Conservation (phyloP, 495 filamentous ascomycete genomes). For the Trichodelitschia bisporula region DNA sequence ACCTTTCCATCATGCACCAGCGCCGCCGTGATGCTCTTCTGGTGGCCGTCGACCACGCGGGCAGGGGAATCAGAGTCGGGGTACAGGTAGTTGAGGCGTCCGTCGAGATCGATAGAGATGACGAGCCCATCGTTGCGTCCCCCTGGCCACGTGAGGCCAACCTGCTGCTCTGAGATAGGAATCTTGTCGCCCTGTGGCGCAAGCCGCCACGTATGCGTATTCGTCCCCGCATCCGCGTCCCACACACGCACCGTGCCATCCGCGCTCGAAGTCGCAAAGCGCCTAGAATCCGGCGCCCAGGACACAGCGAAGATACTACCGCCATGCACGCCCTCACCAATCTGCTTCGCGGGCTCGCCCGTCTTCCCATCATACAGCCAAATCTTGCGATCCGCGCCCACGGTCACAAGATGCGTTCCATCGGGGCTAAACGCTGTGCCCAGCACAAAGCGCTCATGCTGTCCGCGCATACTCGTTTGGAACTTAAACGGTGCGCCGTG, state of each 20-base stretch:
- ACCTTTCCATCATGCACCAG: no score
- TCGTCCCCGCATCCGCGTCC: constrained; percentile 62
- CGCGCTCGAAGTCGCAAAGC: constrained; percentile 74
- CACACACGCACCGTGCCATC: constrained; percentile 70
- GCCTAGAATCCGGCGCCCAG: constrained; percentile 73
- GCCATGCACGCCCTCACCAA: constrained; percentile 66
- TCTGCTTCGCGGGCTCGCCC: constrained; percentile 49
- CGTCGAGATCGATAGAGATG: constrained; percentile 67
- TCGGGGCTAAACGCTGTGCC: constrained; percentile 80
- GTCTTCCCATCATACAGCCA: constrained; percentile 92
- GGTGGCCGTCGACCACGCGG: constrained; percentile 68
- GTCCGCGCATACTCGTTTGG: constrained; percentile 43
- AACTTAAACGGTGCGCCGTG: constrained; percentile 93
- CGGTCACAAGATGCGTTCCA: constrained; percentile 58
- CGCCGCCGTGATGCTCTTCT: constrained; percentile 70
- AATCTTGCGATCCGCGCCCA: constrained; percentile 70
- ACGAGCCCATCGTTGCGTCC: constrained; percentile 65
- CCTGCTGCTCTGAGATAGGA: constrained; percentile 66
- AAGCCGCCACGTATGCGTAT: constrained; percentile 58
- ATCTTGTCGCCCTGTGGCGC: constrained; percentile 40
- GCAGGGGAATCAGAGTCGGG: constrained; percentile 41
- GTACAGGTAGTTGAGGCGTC: constrained; percentile 73
- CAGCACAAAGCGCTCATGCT: constrained; percentile 74
- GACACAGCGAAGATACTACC: constrained; percentile 82
- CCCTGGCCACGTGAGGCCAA: constrained; percentile 79